Evolutionary conservation across 148 eudicot species (phyloP).

Genomic region (Silene conica): DNA sequence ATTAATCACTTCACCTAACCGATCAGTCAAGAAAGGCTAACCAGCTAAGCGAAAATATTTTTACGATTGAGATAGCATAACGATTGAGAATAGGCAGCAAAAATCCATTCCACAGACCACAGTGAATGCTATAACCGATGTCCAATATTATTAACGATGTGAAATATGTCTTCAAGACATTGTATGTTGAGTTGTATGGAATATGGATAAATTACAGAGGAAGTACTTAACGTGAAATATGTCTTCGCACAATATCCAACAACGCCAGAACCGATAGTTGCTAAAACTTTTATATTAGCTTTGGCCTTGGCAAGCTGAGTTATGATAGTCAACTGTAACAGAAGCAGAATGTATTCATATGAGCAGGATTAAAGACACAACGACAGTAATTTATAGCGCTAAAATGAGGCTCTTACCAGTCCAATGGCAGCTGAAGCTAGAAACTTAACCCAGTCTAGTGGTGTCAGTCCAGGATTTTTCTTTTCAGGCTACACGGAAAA

Average conservation of each 20-base stretch:
- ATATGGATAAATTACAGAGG: too few species aligned
- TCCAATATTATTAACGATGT: too few species aligned
- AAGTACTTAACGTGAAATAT: constrained; percentile 65
- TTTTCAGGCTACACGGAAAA: constrained; percentile 66
- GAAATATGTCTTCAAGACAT: too few species aligned
- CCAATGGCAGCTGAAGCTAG: constrained; percentile 73
- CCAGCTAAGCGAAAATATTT: too few species aligned
- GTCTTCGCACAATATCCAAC: constrained; percentile 81
- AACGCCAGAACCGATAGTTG: constrained; percentile 60
- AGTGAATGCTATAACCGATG: too few species aligned
- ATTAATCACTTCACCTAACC: too few species aligned
- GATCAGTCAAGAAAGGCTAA: too few species aligned
- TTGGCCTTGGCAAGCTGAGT: constrained; percentile 56
- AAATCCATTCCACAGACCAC: too few species aligned
- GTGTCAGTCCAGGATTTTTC: constrained; percentile 79
- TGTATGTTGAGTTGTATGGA: too few species aligned
- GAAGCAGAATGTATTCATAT: constrained; percentile 9
- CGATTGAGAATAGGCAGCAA: too few species aligned
- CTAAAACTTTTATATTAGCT: constrained; percentile 67
- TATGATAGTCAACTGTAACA: constrained; percentile 60
- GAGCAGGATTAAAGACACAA: neutral
- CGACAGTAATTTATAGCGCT: neutral
- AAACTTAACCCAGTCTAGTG: constrained; percentile 87
- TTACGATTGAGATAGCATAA: too few species aligned
- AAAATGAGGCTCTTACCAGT: constrained; percentile 50